A percentile compares a stretch with the other conserved stretches of the same genome.
Evolutionary conservation across 768 basidiomycete genomes (phyloP).

Genomic region (Lanmaoa pseudosensibilis): DNA sequence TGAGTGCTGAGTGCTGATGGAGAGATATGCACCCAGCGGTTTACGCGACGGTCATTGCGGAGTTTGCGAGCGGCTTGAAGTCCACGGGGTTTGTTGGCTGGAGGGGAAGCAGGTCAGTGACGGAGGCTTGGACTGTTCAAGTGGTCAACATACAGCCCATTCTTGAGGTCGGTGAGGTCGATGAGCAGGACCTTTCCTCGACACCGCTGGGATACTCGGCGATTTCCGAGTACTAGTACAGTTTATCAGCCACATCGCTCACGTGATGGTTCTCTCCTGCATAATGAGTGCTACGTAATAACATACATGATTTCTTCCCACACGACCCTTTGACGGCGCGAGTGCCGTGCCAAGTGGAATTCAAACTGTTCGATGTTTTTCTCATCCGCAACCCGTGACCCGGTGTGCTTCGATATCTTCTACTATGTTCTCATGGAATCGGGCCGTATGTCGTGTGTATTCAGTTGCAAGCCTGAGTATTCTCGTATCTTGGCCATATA

Average conservation of each 20-base stretch:
- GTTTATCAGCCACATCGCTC: slow-evolving; percentile 38
- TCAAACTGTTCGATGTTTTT: background rate
- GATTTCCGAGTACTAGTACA: slow-evolving; percentile 40
- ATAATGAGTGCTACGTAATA: background rate
- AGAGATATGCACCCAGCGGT: slow-evolving; percentile 83
- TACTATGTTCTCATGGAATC: background rate
- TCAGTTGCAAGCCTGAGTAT: background rate
- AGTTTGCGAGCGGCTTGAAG: slow-evolving; percentile 99
- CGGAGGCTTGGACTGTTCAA: slow-evolving; percentile 5
- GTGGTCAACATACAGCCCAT: slow-evolving; percentile 76
- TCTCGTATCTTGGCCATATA: slow-evolving; percentile 2
- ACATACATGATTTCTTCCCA: background rate
- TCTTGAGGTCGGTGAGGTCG: slow-evolving; percentile 58
- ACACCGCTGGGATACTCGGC: slow-evolving; percentile 23
- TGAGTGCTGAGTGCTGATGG: background rate
- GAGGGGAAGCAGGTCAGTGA: slow-evolving; percentile 4
- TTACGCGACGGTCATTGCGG: slow-evolving; percentile 87
- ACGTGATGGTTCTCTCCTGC: slow-evolving; percentile 6
- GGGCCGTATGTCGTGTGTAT: slow-evolving; percentile 4
- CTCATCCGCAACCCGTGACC: background rate
- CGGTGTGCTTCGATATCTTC: background rate
- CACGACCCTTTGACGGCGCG: no score
- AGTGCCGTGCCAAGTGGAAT: background rate
- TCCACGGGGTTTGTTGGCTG: slow-evolving; percentile 99
- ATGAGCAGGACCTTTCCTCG: slow-evolving; percentile 27